Percentiles rank a stretch among this genome's conserved stretches.
Conservation (phyloP, 805 yeast species). For the Spathaspora passalidarum region DNA sequence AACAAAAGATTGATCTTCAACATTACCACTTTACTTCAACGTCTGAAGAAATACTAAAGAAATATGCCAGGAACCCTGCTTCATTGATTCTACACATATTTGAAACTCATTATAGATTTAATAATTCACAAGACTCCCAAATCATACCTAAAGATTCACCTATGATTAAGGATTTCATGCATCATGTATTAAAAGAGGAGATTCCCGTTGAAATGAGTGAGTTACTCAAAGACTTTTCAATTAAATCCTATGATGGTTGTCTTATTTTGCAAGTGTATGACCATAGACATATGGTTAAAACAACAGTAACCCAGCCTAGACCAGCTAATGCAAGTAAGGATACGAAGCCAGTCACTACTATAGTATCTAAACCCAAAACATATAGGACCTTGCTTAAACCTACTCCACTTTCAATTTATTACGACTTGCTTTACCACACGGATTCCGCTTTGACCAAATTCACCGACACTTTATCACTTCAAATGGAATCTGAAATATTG, state of each 20-base stretch:
- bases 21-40: slow-evolving; percentile 65
- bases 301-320: slow-evolving; percentile 7
- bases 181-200: slow-evolving; percentile 74
- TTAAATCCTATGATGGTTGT: slow-evolving; percentile 86
- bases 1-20: slow-evolving; percentile 21
- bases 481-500: slow-evolving; percentile 85
- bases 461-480: slow-evolving; percentile 73
- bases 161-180: slow-evolving; percentile 73
- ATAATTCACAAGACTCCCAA: slow-evolving; percentile 80
- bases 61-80: slow-evolving; percentile 74
- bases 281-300: slow-evolving; percentile 56
- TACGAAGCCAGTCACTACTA: slow-evolving; percentile 9
- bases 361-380: slow-evolving; percentile 55
- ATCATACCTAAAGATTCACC: slow-evolving; percentile 74
- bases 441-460: slow-evolving; percentile 72
- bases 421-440: slow-evolving; percentile 80
- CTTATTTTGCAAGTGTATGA: slow-evolving; percentile 83
- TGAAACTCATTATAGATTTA: slow-evolving; percentile 88
- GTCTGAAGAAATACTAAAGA: slow-evolving; percentile 67
- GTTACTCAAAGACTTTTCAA: slow-evolving; percentile 81
- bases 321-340: slow-evolving; percentile 6
- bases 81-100: slow-evolving; percentile 87
- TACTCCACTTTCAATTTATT: slow-evolving; percentile 75
- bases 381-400: slow-evolving; percentile 79
- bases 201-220: slow-evolving; percentile 90